These are phyloP conservation scores for Exophiala calicioides DNA, from an alignment of 2,329 filamentous ascomycete species.

Conservation along the genomic window DNA sequence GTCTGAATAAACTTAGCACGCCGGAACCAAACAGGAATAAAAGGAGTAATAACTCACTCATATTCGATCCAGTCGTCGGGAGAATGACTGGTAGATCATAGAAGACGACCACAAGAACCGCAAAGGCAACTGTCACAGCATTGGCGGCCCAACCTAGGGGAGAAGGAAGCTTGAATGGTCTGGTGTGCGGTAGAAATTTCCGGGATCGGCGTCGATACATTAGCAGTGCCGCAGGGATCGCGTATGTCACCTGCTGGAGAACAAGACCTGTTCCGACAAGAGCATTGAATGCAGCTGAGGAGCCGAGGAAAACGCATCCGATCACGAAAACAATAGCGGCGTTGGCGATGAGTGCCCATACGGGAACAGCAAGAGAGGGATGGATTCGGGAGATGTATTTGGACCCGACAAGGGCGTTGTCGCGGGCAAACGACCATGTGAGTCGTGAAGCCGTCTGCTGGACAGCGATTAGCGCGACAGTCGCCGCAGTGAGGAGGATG, in stretches of 20 bases:
- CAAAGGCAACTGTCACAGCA: conserved; percentile 30
- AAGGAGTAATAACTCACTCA: conserved; percentile 26
- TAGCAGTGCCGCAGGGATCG: conserved; percentile 33
- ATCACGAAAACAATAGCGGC: conserved; percentile 18
- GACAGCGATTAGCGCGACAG: conserved; percentile 7
- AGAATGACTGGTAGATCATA: conserved; percentile 34
- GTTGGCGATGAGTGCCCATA: conserved; percentile 29
- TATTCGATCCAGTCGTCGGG: conserved; percentile 32
- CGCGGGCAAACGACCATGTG: conserved; percentile 35
- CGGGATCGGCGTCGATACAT: conserved; percentile 32
- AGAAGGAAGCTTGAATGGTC: conserved; percentile 1
- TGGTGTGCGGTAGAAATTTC: conserved; percentile 22
- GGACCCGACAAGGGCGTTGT: conserved; percentile 27
- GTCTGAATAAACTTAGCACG: conserved; percentile 8
- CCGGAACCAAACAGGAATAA: not conserved
- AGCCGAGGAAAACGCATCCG: conserved; percentile 19
- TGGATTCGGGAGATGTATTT: conserved; percentile 21
- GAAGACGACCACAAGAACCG: conserved; percentile 32
- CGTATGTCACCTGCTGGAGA: conserved; percentile 28
- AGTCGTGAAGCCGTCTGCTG: conserved; percentile 28
- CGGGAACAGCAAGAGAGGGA: conserved; percentile 24
- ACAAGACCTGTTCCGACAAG: conserved; percentile 30
- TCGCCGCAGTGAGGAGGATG: not conserved
- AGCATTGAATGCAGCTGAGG: conserved; percentile 30
- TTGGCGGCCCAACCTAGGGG: conserved; percentile 34